A percentile compares a stretch with the other conserved stretches of the same genome.
Conservation (phyloP, 2,329 filamentous ascomycete species). For the Huntiella abstrusa region DNA sequence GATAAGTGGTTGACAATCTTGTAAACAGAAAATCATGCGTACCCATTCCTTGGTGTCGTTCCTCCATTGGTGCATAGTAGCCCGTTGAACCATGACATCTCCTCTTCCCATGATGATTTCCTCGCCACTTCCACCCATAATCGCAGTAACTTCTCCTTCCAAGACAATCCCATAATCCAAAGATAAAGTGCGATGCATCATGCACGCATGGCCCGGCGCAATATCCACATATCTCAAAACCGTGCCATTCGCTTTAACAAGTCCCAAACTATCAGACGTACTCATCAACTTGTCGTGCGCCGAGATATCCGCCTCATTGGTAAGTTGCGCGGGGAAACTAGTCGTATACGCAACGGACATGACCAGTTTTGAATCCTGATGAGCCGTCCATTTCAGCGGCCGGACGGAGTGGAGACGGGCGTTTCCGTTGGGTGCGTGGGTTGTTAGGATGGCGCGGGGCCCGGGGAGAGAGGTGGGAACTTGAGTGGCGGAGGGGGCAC, state of each 20-base stretch:
- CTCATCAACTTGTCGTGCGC: constrained; percentile 18
- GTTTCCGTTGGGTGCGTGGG: constrained; percentile 8
- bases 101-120: constrained; percentile 26
- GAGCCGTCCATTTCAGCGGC: constrained; percentile 13
- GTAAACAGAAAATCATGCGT: constrained; percentile 25
- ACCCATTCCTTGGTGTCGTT: constrained; percentile 30
- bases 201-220: constrained; percentile 20
- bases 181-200: constrained; percentile 33
- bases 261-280: constrained; percentile 15
- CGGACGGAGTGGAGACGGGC: constrained; percentile 13
- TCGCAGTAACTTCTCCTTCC: constrained; percentile 32
- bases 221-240: constrained; percentile 31
- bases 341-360: constrained; percentile 26
- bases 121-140: constrained; percentile 30
- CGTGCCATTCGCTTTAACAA: constrained; percentile 20
- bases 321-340: constrained; percentile 22
- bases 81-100: constrained; percentile 36
- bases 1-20: constrained; percentile 16
- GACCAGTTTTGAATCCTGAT: constrained; percentile 19
- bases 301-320: constrained; percentile 22
- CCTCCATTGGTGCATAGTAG: constrained; percentile 34
- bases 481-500: constrained; percentile 8
- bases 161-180: constrained; percentile 36
- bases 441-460: constrained; percentile 11
- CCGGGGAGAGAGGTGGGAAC: constrained; percentile 8